Base-by-base conservation (phyloP, 352 stramenopile genomes). In the Pythium guiyangense region DNA sequence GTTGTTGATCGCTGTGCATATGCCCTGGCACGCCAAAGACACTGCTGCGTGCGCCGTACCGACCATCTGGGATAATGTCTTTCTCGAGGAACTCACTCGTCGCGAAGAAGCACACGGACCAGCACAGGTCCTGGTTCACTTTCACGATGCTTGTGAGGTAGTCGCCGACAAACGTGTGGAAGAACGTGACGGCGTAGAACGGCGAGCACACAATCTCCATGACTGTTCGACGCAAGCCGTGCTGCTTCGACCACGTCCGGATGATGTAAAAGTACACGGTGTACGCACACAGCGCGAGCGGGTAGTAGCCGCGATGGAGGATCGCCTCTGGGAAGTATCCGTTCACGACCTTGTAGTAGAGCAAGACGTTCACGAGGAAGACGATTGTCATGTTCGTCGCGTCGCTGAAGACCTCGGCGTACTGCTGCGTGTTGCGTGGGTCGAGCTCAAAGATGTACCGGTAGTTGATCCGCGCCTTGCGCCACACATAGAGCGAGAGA, bases 271-370 rank as follows among this genome's bases (percentile, higher is more conserved):
- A 96, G 65, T 95, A 97, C 40, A 97, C n/a, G n/a, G n/a, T n/a
- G n/a, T n/a, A 60, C 20, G 94, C 94, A 69, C 97, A 98, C 22
- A 99, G 79, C 37, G 86, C 64, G 10, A 98, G 66, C 37, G 96
- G 94, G 71, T 98, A 97, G 52, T 94, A 96, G 29, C 94, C 93
- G 49, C 88, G 74, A 48, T 89, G 79, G 14, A 90, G 59, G 15
- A 95, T 65, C 42, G 88, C 71, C 49, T 95, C 85, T 0, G 85
- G 85, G 31, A 95, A 95, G 56, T 92, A 86, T 0, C 73, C 76
- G 50, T 95, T 95, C 64, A 91, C 81, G 22, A 97, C 90, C 77
- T 99, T 98, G 87, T 98, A 98, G 69, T 99, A 99, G 25, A 98
- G 72, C 52, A 99, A 77, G 73, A 98, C 89, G 55, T 94, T 91